Evolutionary conservation across 257 asterid species (phyloP).

Genomic region (Apocynum venetum): DNA sequence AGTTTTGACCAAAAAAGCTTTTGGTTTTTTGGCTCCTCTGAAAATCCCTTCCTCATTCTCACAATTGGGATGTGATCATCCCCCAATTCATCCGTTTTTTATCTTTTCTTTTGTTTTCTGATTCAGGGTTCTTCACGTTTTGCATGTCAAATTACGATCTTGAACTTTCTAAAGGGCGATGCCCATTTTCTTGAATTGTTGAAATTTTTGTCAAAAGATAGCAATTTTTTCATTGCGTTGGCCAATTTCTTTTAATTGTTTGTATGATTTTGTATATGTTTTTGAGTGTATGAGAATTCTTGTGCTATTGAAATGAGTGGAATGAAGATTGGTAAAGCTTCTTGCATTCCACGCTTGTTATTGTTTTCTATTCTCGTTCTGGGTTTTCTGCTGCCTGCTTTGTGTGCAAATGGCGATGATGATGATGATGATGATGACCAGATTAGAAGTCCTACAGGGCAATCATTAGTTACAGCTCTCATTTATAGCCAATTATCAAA

Average conservation of each 20-base stretch:
- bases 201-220: not conserved
- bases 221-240: not conserved
- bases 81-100: not conserved
- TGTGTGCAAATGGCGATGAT: conserved; percentile 54
- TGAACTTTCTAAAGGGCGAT: not conserved
- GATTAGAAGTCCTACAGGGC: conserved; percentile 43
- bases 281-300: conserved; percentile 23
- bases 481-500: conserved; percentile 70
- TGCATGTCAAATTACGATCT: not conserved
- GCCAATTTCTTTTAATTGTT: not conserved
- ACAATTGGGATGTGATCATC: conserved; percentile 1
- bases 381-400: conserved; percentile 36
- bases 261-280: conserved; percentile 24
- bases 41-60: conserved; percentile 6
- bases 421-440: conserved; percentile 39
- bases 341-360: conserved; percentile 48
- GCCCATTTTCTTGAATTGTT: conserved; percentile 14
- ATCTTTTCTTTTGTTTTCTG: not conserved
- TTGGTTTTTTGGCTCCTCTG: conserved; percentile 33
- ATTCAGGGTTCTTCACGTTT: not conserved
- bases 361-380: conserved; percentile 43
- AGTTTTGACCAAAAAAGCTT: conserved; percentile 29
- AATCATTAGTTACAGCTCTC: conserved; percentile 59
- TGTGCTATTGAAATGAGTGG: conserved; percentile 66
- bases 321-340: conserved; percentile 47